Evolutionary conservation across 2,329 filamentous ascomycete species (phyloP).

Genomic region (Cladosporium sp.): DNA sequence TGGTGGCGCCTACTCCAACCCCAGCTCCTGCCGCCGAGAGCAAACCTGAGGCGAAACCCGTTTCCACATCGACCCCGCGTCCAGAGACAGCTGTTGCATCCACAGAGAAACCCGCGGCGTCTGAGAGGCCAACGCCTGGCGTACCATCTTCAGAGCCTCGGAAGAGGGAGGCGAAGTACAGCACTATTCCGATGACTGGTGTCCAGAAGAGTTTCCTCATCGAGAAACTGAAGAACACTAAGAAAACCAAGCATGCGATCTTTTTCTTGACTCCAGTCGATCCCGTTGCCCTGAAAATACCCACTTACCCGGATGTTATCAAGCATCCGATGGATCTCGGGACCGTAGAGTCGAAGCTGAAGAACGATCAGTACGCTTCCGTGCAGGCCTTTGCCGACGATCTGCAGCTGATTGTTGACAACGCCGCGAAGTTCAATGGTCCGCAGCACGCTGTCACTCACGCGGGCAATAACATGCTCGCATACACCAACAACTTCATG

Average conservation of each 20-base stretch:
- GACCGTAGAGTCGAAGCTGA: slow-evolving; percentile 78
- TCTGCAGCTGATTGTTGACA: slow-evolving; percentile 74
- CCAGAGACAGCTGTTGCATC: slow-evolving; percentile 13
- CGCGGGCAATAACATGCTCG: slow-evolving; percentile 62
- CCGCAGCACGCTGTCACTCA: slow-evolving; percentile 70
- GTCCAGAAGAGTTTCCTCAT: slow-evolving; percentile 64
- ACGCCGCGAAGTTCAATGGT: slow-evolving; percentile 82
- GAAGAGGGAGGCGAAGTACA: slow-evolving; percentile 29
- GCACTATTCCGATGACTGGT: slow-evolving; percentile 54
- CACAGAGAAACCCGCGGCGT: slow-evolving; percentile 25
- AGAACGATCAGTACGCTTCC: slow-evolving; percentile 66
- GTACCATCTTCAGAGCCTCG: slow-evolving; percentile 14
- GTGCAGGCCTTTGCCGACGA: slow-evolving; percentile 74
- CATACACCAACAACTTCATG: slow-evolving; percentile 62
- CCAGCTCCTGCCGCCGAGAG: slow-evolving; percentile 14
- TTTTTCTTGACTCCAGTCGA: slow-evolving; percentile 79
- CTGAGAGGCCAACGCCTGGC: slow-evolving; percentile 16
- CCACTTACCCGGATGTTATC: slow-evolving; percentile 71
- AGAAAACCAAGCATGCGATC: slow-evolving; percentile 79
- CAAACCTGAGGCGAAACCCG: slow-evolving; percentile 17
- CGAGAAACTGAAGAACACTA: slow-evolving; percentile 69
- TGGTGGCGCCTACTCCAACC: slow-evolving; percentile 17
- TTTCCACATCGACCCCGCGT: background rate
- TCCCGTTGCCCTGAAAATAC: slow-evolving; percentile 71
- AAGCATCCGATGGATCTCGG: slow-evolving; percentile 80